Evolutionary conservation across 169 alveolate species (phyloP).

Genomic region (Eimeria praecox): DNA sequence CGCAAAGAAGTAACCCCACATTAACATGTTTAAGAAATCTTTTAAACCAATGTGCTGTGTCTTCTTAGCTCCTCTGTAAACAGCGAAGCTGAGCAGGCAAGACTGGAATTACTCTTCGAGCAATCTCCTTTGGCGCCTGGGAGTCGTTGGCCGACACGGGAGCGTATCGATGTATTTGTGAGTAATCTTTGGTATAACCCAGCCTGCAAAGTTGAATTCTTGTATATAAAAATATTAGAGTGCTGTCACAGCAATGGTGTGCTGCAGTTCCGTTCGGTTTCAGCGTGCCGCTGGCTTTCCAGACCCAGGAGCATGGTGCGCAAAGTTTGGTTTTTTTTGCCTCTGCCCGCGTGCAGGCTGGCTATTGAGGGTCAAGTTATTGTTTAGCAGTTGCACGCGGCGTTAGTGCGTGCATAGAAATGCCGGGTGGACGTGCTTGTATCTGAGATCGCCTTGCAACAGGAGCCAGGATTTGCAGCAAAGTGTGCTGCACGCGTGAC

Average conservation of each 20-base stretch:
- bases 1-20: not conserved
- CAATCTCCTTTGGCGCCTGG: not conserved
- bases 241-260: not conserved
- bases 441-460: not conserved
- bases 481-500: not conserved
- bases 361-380: no score
- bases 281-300: no score
- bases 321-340: not conserved
- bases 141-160: not conserved
- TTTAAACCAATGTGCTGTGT: not conserved
- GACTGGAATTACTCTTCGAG: not conserved
- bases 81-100: not conserved
- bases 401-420: not conserved
- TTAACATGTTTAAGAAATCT: not conserved
- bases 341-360: not conserved
- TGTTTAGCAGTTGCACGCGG: not conserved
- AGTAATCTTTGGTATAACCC: not conserved
- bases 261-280: not conserved
- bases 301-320: no score
- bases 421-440: not conserved
- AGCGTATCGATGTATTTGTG: not conserved
- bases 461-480: not conserved
- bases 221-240: not conserved
- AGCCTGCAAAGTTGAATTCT: not conserved
- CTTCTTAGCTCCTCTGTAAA: not conserved